Base-by-base conservation (phyloP, 176 grass and related monocot species). In the Thalia dealbata region DNA sequence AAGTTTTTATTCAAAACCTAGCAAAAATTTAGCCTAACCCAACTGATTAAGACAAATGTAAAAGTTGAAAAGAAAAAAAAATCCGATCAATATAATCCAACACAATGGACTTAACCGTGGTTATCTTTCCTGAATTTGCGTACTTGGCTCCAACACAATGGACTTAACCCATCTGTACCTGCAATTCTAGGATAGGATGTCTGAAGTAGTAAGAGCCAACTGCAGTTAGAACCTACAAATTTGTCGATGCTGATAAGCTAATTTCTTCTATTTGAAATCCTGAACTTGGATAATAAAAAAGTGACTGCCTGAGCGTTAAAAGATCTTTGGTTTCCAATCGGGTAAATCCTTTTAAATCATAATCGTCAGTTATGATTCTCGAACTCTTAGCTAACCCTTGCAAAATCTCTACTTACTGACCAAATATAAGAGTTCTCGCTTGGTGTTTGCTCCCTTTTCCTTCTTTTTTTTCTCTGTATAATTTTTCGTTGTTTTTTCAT, bases 401-500 rank as follows among this genome's bases (percentile, higher is more conserved):
- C n/a, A n/a, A n/a, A n/a, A n/a, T n/a, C n/a, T n/a, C n/a, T n/a
- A n/a, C n/a, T n/a, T n/a, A n/a, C n/a, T n/a, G n/a, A n/a, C 32
- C 32, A 38, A 10, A 48, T 13, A 10, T 48, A 48, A 4, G 45
- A 48, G 45, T 48, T 48, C 14, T 41, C 6, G 0, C 30, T 26
- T 10, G 12, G 4, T 67, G 63, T 32, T 38, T 38, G 32, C 32
- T 38, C 4, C 32, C n/a, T 35, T 65, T 14, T 32, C 38, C 32
- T 4, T 50, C 22, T 44, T 29, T 72, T 79, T 19, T 24, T 26
- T n/a, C 30, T 3, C 15, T 8, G 12, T 23, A 21, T 6, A 10
- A 19, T 70, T 18, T 71, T 7, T 32, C 77, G 27, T 30, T 77
- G 45, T 64, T 35, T 71, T 58, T 8, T 73, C 61, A 67, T 50